Conservation (phyloP, 305 asterid genomes). For the Fraxinus nigra region DNA sequence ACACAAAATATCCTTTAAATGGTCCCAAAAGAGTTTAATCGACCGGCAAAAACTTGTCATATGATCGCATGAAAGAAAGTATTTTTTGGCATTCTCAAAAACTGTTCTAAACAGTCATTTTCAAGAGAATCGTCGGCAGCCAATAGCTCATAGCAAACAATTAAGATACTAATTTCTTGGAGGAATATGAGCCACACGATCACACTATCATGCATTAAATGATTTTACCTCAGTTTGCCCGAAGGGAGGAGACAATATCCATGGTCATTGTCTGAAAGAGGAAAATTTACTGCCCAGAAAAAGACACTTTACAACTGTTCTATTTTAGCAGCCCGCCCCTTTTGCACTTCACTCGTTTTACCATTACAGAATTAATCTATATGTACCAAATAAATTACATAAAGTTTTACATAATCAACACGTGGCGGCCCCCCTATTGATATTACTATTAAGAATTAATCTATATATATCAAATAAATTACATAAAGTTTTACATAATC, state of each 20-base stretch:
- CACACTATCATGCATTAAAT: neutral
- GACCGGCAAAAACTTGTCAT: neutral
- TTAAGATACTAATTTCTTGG: neutral
- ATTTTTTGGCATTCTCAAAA: neutral
- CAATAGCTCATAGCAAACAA: neutral
- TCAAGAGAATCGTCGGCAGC: neutral
- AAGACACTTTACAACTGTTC: neutral
- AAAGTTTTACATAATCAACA: no score
- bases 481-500: no score
- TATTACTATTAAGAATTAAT: no score
- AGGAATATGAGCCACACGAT: neutral
- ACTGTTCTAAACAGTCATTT: neutral
- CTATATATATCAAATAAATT: no score
- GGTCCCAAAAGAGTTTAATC: neutral
- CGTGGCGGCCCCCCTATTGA: no score
- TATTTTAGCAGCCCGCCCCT: neutral
- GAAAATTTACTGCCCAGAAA: neutral
- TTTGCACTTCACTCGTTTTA: neutral
- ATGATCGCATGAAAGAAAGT: neutral
- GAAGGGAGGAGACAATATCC: neutral
- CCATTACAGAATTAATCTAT: neutral
- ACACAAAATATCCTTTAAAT: neutral
- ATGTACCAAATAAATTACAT: no score
- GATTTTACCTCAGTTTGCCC: neutral
- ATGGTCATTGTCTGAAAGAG: neutral